Base-by-base conservation (phyloP, 2,329 filamentous ascomycete genomes). In the Paraphoma sp. region DNA sequence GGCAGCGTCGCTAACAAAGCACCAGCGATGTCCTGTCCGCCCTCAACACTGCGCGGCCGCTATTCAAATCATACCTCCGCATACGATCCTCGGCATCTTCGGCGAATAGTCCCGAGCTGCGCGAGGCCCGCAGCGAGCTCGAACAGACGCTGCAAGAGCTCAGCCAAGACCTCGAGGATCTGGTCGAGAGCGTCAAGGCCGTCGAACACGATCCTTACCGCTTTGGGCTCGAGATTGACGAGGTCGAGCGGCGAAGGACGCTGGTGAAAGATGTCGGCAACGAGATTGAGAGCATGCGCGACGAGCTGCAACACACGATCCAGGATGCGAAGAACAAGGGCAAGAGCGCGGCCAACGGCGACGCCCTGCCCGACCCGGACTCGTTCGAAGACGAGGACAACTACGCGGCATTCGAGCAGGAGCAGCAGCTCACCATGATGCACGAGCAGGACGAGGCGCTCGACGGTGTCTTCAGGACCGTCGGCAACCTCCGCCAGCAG, bases 1-100 rank as follows among this genome's bases (percentile, higher is more conserved):
- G 53, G 47, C 50, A 52, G 48, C 63, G 54, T 17, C 9, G 59
- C 63, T 75, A 59, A 76, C 62, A 57, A 51, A n/a, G 48, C 41
- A 29, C 56, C 74, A 97, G 93, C 79, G 95, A 99, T 80, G 92
- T 98, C 65, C 88, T 96, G 65, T 81, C 88, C 62, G 90, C 96
- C 59, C 88, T 99, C 62, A 85, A 89, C 64, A 87, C 87, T 12
- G 90, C 92, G 51, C 89, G 94, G 9, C 89, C 93, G 50, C 88
- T 97, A 54, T 97, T 97, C 83, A 89, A 91, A 62, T 97, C 93
- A 14, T 99, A 97, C 82, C 86, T 97, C 43, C 94, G 95, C 73
- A 99, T 99, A 80, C 92, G 93, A 72, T 95, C 93, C 45, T 89
- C 96, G 28, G 86, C 89, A 56, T 89, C 88, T 41, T 85, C 86